Evolutionary conservation across 768 basidiomycete species (phyloP), one percentile per base, ranked within the genome.

Genomic region (Filobasidium wieringae): DNA sequence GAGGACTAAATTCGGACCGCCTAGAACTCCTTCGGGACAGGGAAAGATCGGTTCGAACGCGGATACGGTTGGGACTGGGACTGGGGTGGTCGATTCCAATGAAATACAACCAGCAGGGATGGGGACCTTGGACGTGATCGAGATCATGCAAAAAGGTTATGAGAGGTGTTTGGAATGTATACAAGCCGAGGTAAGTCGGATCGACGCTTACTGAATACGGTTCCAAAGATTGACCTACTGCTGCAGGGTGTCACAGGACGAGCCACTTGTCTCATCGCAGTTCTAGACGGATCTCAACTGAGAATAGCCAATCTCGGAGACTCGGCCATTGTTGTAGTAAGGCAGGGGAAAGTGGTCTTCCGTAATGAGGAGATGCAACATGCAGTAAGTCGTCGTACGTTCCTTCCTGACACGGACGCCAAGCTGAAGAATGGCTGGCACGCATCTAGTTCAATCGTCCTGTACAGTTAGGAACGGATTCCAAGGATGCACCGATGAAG

Each of bases 331-430:
- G 85, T 88, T 79, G 79, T 95, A 22, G 82, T 96, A 19, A 81
- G 91, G 2, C 64, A 72, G 11, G 84, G 80, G 6, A 78, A 81
- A 54, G 82, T 95, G 41, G 81, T 83, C 1, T 95, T 89, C 84
- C 79, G 90, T 31, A 86, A 84, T 50, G 81, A 87, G 40, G 92
- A 95, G 73, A 92, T 93, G 87, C 91, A 90, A 82, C 90, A 88
- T 80, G 80, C 79, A 14, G 82, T 82, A 67, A 70, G 82, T 78
- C 33, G 36, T 22, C 40, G 26, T 27, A 33, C 14, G 53, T 31
- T 53, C 43, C 55, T 2, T 30, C 55, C 31, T 53, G 37, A 6
- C 56, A 69, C 69, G 77, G 68, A 64, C 79, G 79, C 1, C 78
- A 79, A 64, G 8, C 15, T 14, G 33, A 22, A 22, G 51, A 43